A percentile compares a stretch with the other conserved stretches of the same genome.
phyloP scores from a whole-genome alignment of 176 grass and related monocot species.

The Microstegium vimineum region DNA sequence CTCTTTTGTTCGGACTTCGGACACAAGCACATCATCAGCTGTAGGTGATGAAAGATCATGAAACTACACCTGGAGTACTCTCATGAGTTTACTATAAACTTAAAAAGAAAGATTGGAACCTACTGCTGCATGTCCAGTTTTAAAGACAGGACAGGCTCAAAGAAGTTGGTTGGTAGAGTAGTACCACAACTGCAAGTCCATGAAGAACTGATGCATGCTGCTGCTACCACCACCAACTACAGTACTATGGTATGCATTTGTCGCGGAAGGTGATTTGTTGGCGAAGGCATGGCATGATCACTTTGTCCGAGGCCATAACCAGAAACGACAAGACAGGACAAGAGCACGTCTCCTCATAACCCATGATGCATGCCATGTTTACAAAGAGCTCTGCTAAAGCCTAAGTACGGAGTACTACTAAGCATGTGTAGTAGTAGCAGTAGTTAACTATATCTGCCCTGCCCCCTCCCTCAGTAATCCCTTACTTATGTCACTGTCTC shows the following conservation, averaged over 20 bases:
- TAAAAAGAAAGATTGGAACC: not conserved
- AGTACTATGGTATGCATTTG: not conserved
- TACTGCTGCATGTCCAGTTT: not conserved
- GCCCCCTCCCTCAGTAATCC: not conserved
- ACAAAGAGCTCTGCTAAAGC: constrained; percentile 23
- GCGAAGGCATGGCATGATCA: constrained; percentile 13
- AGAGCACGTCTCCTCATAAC: constrained; percentile 31
- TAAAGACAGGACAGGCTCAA: no score
- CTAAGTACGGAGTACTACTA: no score
- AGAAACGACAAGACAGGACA: not conserved
- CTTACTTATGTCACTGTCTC: not conserved
- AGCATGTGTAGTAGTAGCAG: not conserved
- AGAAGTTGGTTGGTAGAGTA: not conserved
- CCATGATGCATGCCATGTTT: constrained; percentile 43
- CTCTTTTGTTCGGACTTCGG: no score
- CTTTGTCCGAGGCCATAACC: not conserved
- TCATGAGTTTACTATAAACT: not conserved
- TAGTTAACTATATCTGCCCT: constrained; percentile 12
- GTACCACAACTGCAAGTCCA: not conserved
- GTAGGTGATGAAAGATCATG: constrained; percentile 11
- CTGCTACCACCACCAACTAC: not conserved
- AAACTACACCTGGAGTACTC: not conserved
- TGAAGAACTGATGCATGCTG: not conserved
- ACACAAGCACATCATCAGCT: not conserved
- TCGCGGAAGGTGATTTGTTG: constrained; percentile 17